phyloP scores from a whole-genome alignment of 2,329 filamentous ascomycete genomes.

The Cytospora mali region DNA sequence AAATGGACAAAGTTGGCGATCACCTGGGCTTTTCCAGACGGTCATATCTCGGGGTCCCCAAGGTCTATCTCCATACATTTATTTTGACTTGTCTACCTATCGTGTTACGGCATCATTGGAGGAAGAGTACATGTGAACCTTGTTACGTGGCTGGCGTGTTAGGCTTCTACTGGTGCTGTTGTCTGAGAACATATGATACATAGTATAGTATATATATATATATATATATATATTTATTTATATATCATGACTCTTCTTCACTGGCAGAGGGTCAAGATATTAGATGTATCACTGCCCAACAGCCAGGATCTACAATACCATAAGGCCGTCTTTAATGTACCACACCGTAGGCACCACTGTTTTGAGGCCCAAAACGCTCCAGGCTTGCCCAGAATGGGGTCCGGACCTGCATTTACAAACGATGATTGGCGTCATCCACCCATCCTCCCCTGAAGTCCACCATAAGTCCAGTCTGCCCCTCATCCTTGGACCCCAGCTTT shows the following conservation, averaged over 20 bases:
- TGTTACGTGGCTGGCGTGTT: background rate
- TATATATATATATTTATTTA: too few relatives aligned
- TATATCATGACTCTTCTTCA: background rate
- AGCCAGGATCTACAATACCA: conserved; percentile 4
- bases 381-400: conserved; percentile 22
- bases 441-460: conserved; percentile 9
- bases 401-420: conserved; percentile 19
- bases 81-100: background rate
- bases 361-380: conserved; percentile 19
- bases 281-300: background rate
- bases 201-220: too few relatives aligned
- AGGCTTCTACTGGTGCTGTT: background rate
- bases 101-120: conserved; percentile 18
- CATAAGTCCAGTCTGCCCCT: conserved; percentile 13
- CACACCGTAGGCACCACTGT: background rate
- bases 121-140: background rate
- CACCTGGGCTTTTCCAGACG: background rate
- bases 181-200: background rate
- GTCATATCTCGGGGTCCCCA: conserved; percentile 12
- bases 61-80: background rate
- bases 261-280: background rate
- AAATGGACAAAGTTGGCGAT: background rate
- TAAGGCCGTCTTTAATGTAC: too few relatives aligned
- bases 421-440: conserved; percentile 18
- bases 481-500: background rate